Conservation (phyloP, 2,329 filamentous ascomycete species). For the Sporothrix schenckii region DNA sequence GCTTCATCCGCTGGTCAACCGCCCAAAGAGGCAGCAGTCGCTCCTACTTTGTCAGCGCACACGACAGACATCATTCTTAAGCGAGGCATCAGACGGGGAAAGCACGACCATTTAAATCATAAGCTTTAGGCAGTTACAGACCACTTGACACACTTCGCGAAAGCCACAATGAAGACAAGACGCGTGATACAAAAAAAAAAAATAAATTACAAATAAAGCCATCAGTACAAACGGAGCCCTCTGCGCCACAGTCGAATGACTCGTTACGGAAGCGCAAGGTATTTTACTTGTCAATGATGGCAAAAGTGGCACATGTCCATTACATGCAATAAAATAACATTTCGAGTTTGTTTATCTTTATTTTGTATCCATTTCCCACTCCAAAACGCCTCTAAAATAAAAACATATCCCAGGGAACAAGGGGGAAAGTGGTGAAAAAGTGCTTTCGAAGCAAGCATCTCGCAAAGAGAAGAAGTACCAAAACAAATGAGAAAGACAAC, state of each 20-base stretch:
- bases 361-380: conserved; percentile 31
- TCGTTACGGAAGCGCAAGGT: too few species aligned
- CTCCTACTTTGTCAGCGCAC: neutral
- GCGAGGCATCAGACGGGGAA: neutral
- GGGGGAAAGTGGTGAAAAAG: neutral
- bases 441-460: neutral
- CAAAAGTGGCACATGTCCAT: neutral
- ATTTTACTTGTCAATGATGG: too few species aligned
- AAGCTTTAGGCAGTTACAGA: neutral
- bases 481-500: neutral
- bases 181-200: neutral
- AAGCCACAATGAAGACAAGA: neutral
- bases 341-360: conserved; percentile 23
- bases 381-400: conserved; percentile 32
- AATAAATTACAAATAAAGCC: too few species aligned
- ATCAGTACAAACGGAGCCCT: too few species aligned
- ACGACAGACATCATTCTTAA: neutral
- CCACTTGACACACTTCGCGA: conserved; percentile 9
- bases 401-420: neutral
- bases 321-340: neutral
- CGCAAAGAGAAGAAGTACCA: neutral
- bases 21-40: neutral
- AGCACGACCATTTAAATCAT: neutral
- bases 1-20: conserved; percentile 12
- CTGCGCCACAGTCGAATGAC: too few species aligned